phyloP scores from a whole-genome alignment of 1,284 basidiomycete genomes.

The Malassezia equina region DNA sequence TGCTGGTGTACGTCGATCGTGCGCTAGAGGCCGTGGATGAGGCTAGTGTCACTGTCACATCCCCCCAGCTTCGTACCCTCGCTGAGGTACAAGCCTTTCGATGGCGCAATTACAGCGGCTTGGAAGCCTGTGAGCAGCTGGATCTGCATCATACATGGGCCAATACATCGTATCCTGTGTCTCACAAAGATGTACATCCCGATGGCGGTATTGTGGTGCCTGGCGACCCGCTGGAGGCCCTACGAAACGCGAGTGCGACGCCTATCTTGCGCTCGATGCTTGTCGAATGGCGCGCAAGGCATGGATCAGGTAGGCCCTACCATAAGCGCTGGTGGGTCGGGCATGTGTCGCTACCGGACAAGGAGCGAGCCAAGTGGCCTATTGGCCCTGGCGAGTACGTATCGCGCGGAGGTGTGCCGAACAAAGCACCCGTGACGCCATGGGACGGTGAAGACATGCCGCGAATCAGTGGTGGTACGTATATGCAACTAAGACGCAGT shows the following conservation, averaged over 20 bases:
- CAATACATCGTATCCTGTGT: neutral
- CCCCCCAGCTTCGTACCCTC: neutral
- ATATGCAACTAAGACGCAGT: neutral
- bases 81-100: neutral
- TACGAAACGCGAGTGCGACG: neutral
- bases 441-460: constrained; percentile 24
- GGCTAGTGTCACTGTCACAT: neutral
- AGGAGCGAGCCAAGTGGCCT: constrained; percentile 29
- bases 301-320: neutral
- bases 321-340: constrained; percentile 27
- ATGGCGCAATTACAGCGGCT: neutral
- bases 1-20: constrained; percentile 7
- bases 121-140: constrained; percentile 7
- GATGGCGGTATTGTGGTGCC: neutral
- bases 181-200: neutral
- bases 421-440: constrained; percentile 13
- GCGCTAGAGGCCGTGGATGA: neutral
- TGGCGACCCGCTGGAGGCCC: neutral
- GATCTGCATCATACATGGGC: neutral
- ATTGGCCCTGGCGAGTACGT: constrained; percentile 12
- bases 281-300: neutral
- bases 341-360: constrained; percentile 18
- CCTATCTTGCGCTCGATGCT: neutral
- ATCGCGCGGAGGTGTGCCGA: constrained; percentile 18
- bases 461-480: constrained; percentile 21